Percentiles rank a stretch among this genome's conserved stretches.
These are phyloP conservation scores for Haplographium delicatum DNA, from an alignment of 495 filamentous ascomycete species.

Conservation along the genomic window DNA sequence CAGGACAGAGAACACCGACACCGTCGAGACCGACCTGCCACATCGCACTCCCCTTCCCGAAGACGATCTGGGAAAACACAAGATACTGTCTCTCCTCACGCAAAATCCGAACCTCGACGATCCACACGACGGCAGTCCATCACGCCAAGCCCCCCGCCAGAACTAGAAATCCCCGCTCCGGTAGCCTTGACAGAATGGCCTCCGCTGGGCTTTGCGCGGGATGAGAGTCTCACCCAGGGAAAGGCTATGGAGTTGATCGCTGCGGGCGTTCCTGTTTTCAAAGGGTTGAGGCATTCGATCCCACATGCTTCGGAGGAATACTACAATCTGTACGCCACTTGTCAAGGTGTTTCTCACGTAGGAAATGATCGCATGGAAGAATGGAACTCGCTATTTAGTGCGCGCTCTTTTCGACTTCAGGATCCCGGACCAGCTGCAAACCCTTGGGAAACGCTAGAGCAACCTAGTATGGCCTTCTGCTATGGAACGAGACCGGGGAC, in stretches of 20 bases:
- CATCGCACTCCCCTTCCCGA: background rate
- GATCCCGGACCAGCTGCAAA: constrained; percentile 33
- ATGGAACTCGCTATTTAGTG: constrained; percentile 20
- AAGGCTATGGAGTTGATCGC: constrained; percentile 23
- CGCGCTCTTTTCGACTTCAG: constrained; percentile 10
- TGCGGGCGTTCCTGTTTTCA: constrained; percentile 20
- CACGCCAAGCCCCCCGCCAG: background rate
- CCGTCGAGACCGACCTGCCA: constrained; percentile 1
- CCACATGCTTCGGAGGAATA: constrained; percentile 30
- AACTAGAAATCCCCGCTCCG: background rate
- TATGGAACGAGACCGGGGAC: constrained; percentile 54
- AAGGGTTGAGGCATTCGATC: constrained; percentile 14
- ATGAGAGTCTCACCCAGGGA: constrained; percentile 14
- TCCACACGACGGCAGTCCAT: background rate
- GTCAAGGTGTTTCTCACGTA: constrained; percentile 6
- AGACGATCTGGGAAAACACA: background rate
- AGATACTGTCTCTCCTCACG: too few species aligned
- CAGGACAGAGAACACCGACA: constrained; percentile 10
- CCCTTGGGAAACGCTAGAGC: constrained; percentile 62
- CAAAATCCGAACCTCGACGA: constrained; percentile 6
- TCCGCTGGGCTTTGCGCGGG: constrained; percentile 4
- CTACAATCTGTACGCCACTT: constrained; percentile 42
- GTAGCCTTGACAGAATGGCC: constrained; percentile 20
- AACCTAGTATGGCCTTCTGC: constrained; percentile 57
- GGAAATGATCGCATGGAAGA: constrained; percentile 11